Conservation (phyloP, 768 basidiomycete genomes). For the Boletus sensibilis region DNA sequence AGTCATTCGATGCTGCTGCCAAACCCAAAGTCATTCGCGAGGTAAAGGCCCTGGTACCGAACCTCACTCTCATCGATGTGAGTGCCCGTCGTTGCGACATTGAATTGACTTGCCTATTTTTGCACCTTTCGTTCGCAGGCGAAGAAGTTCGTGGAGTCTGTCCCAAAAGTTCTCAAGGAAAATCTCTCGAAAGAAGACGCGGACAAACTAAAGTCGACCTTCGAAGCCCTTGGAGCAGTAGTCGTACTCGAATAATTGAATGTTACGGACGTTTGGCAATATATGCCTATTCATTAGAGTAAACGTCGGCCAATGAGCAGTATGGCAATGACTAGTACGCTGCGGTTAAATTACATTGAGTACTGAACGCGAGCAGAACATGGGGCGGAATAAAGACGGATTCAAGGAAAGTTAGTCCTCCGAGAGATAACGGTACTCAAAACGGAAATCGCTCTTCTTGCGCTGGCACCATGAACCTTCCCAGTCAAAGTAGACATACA, state of each 20-base stretch:
- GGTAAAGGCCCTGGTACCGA: constrained; percentile 93
- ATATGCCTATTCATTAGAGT: constrained; percentile 19
- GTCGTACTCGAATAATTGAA: constrained; percentile 72
- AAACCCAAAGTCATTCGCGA: constrained; percentile 98
- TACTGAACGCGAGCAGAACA: constrained; percentile 16
- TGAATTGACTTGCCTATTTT: background rate
- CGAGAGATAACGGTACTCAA: constrained; percentile 92
- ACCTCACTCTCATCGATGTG: constrained; percentile 96
- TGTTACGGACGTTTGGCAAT: constrained; percentile 8
- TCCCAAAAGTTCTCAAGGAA: constrained; percentile 92
- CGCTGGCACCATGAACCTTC: constrained; percentile 98
- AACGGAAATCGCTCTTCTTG: constrained; percentile 97
- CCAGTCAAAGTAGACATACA: constrained; percentile 99
- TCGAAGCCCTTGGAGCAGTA: constrained; percentile 86
- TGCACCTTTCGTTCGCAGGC: constrained; percentile 53
- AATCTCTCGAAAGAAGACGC: constrained; percentile 95
- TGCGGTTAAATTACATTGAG: constrained; percentile 28
- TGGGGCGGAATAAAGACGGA: constrained; percentile 1
- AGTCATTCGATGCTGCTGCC: constrained; percentile 86
- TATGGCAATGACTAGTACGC: constrained; percentile 18
- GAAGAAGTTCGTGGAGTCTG: constrained; percentile 97
- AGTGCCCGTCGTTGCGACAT: constrained; percentile 31
- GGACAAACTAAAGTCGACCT: constrained; percentile 90
- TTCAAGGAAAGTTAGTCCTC: constrained; percentile 51
- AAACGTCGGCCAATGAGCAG: constrained; percentile 12